Percentiles rank a stretch among this genome's conserved stretches.
Conservation (phyloP, 2,329 filamentous ascomycete species). For the Chlorencoelia australis region DNA sequence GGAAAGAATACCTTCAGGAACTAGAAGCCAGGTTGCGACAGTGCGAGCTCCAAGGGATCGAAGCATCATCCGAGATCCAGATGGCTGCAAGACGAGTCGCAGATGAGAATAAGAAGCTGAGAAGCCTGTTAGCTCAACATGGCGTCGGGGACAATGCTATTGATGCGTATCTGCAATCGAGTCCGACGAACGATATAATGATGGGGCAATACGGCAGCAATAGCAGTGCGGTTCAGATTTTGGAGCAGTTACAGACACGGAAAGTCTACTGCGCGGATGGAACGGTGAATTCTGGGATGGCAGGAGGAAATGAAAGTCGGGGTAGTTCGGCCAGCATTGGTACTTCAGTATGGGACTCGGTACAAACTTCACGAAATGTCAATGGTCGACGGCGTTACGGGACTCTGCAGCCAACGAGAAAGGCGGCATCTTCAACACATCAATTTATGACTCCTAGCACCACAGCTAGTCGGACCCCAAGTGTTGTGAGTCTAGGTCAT, state of each 20-base stretch:
- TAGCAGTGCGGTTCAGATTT: constrained; percentile 16
- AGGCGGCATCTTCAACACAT: constrained; percentile 9
- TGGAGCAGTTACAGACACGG: constrained; percentile 21
- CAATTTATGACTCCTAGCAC: constrained; percentile 20
- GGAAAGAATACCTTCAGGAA: constrained; percentile 63
- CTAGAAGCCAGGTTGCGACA: constrained; percentile 53
- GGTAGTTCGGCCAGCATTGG: constrained; percentile 18
- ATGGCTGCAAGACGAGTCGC: constrained; percentile 56
- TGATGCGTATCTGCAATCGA: constrained; percentile 18
- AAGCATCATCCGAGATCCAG: constrained; percentile 64
- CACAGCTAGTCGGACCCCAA: constrained; percentile 13
- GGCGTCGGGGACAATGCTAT: constrained; percentile 49
- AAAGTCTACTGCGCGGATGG: constrained; percentile 16
- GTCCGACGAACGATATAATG: constrained; percentile 7
- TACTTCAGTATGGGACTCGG: constrained; percentile 19
- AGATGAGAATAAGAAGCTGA: constrained; percentile 58
- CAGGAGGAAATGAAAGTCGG: constrained; percentile 8
- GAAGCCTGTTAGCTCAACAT: constrained; percentile 45
- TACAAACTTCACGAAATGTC: constrained; percentile 9
- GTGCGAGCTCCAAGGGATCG: constrained; percentile 55
- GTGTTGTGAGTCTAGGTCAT: constrained; percentile 10
- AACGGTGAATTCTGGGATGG: constrained; percentile 1
- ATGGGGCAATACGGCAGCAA: constrained; percentile 7
- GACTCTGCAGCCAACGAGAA: constrained; percentile 9
- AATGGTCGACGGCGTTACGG: constrained; percentile 6